phyloP scores from a whole-genome alignment of 2,329 filamentous ascomycete genomes.

The Leptographium galeiforme region DNA sequence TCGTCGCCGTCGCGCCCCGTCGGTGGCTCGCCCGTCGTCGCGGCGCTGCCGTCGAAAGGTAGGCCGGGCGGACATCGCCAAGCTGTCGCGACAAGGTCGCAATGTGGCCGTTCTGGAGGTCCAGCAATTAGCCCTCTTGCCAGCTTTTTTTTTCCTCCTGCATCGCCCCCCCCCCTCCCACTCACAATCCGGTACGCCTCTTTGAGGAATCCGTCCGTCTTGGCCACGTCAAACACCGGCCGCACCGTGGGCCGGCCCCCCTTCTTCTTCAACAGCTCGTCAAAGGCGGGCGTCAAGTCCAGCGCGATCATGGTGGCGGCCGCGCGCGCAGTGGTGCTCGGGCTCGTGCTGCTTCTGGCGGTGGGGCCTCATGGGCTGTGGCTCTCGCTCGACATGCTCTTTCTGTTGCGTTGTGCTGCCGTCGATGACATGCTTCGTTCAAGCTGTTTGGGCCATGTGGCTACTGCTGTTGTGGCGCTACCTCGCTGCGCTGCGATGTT shows the following conservation, averaged over 20 bases:
- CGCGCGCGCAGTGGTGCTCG: not conserved
- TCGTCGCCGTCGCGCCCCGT: conserved; percentile 33
- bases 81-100: conserved; percentile 68
- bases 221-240: conserved; percentile 29
- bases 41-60: conserved; percentile 68
- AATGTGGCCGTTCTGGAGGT: conserved; percentile 66
- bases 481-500: not conserved
- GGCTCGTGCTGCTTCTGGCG: not conserved
- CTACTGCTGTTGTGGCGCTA: no score
- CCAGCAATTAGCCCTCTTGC: not conserved
- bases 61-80: conserved; percentile 71
- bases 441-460: no score
- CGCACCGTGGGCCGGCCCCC: conserved; percentile 7
- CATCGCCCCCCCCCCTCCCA: conserved; percentile 3
- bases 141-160: not conserved
- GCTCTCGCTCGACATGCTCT: not conserved
- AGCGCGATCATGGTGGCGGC: conserved; percentile 17
- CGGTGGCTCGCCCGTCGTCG: conserved; percentile 35
- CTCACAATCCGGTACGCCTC: conserved; percentile 86
- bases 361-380: not conserved
- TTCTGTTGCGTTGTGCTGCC: no score
- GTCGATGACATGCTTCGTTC: no score
- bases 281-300: conserved; percentile 56
- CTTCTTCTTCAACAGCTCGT: conserved; percentile 45
- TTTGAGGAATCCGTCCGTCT: conserved; percentile 75